Percentiles rank a stretch among this genome's conserved stretches.
Evolutionary conservation across 2,329 filamentous ascomycete species (phyloP).

Genomic region (Colletotrichum scovillei): DNA sequence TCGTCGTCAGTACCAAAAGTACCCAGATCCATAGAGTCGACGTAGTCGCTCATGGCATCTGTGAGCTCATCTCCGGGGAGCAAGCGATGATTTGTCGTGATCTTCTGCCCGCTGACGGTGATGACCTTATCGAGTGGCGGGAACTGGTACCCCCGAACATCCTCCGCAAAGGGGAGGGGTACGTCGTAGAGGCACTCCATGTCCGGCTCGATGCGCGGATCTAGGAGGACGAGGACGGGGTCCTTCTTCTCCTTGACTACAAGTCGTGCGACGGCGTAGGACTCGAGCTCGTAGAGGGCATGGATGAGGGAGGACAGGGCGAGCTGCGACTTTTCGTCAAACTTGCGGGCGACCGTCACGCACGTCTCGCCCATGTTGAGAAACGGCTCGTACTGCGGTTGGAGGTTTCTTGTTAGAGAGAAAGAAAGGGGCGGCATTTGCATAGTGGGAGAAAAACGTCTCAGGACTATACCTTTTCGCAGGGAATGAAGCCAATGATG

Average conservation of each 20-base stretch:
- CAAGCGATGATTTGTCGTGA: constrained; percentile 81
- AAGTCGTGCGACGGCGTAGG: constrained; percentile 86
- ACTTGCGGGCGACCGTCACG: constrained; percentile 80
- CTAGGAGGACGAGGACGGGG: constrained; percentile 81
- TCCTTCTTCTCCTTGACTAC: constrained; percentile 87
- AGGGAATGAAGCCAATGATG: constrained; percentile 87
- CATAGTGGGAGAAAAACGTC: background rate
- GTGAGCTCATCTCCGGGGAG: constrained; percentile 81
- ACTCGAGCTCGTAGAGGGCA: constrained; percentile 85
- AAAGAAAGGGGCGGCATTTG: background rate
- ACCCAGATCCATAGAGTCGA: constrained; percentile 92
- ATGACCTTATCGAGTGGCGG: constrained; percentile 89
- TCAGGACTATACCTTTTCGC: constrained; percentile 66
- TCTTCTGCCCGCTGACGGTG: constrained; percentile 83
- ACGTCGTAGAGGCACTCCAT: constrained; percentile 91
- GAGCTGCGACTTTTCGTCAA: constrained; percentile 84
- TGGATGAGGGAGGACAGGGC: constrained; percentile 91
- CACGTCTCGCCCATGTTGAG: constrained; percentile 86
- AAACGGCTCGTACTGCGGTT: constrained; percentile 81
- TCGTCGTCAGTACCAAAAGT: constrained; percentile 78
- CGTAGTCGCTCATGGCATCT: constrained; percentile 88
- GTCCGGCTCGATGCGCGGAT: constrained; percentile 81
- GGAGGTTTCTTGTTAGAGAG: constrained; percentile 36
- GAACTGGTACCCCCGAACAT: constrained; percentile 90
- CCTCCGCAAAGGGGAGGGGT: constrained; percentile 92